Evolutionary conservation across 495 filamentous ascomycete species (phyloP), one percentile per base, ranked within the genome.

Genomic region (Annulohypoxylon nitens): DNA sequence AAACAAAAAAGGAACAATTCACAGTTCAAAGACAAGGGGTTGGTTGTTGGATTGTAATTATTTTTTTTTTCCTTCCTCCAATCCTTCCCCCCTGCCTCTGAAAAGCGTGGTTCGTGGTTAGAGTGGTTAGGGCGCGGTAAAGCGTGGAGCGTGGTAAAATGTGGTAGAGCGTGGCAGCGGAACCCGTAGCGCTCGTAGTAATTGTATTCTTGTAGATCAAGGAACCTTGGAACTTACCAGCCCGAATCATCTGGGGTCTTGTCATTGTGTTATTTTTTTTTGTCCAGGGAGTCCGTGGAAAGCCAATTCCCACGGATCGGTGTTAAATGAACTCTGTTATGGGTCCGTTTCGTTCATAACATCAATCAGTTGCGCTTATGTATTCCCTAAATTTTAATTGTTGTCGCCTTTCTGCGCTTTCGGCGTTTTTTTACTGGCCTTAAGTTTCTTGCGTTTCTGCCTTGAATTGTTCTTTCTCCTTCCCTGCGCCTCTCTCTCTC

Each of bases 231-330:
- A 64, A 73, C 58, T 73, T 89, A 94, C 92, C 92, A 76, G 92
- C 92, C 82, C 92, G 87, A 79, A 95, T 90, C 67, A 93, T 92
- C 73, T 90, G 86, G 77, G 92, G 92, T 78, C 92, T 88, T 73
- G 91, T 88, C 92, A 94, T 93, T 74, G 70, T 83, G 83, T 72
- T 67, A 23, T 23, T 70, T 66, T 65, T 65, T 60, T 59, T 47
- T 47, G 16, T 9, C 43, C 65, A 23, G 63, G 48, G 55, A 66
- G 45, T 66, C 72, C 69, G 57, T 43, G 68, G 64, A 75, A 53
- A 78, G 76, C 74, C 57, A 75, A 73, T 63, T 65, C 50, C 69
- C 69, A 73, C 69, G 65, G 65, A 67, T 70, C 48, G 47, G 20
- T 64, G 37, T 60, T 63, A 74, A 60, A 61, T 72, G 41, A 64